These are phyloP conservation scores for Bonia amplexicaulis DNA, from an alignment of 176 grass and related monocot species.

Conservation along the genomic window DNA sequence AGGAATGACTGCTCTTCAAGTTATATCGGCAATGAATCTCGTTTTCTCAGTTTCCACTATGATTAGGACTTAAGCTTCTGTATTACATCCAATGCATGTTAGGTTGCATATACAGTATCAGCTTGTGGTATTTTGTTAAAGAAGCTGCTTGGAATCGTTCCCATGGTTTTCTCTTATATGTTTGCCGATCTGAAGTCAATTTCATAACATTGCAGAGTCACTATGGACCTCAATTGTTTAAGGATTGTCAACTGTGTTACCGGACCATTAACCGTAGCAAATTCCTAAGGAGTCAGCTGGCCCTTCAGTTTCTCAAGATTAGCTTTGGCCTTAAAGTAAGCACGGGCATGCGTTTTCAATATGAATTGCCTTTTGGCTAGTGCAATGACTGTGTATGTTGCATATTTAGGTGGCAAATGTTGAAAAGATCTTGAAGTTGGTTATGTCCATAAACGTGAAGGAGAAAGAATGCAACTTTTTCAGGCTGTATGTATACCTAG, in stretches of 20 bases:
- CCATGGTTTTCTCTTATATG: neutral
- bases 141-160: neutral
- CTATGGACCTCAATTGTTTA: constrained; percentile 76
- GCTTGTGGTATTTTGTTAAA: neutral
- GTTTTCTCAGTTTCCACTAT: neutral
- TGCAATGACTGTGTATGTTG: neutral
- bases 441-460: constrained; percentile 67
- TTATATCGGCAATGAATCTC: neutral
- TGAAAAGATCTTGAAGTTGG: constrained; percentile 55
- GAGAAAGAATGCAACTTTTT: constrained; percentile 66
- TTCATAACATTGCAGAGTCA: constrained; percentile 49
- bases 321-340: constrained; percentile 65
- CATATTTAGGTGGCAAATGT: constrained; percentile 43
- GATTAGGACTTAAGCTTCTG: neutral
- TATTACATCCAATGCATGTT: neutral
- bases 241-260: constrained; percentile 68
- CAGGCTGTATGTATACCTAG: constrained; percentile 53
- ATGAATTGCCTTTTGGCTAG: constrained; percentile 19
- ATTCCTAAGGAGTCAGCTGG: constrained; percentile 65
- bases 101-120: neutral
- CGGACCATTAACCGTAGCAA: constrained; percentile 48
- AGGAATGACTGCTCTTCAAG: neutral
- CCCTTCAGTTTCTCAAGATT: constrained; percentile 72
- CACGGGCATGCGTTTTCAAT: neutral
- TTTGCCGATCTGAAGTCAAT: constrained; percentile 18